These are phyloP conservation scores for Alternaria brassicicola DNA, from an alignment of 2,329 filamentous ascomycete species.

Conservation along the genomic window DNA sequence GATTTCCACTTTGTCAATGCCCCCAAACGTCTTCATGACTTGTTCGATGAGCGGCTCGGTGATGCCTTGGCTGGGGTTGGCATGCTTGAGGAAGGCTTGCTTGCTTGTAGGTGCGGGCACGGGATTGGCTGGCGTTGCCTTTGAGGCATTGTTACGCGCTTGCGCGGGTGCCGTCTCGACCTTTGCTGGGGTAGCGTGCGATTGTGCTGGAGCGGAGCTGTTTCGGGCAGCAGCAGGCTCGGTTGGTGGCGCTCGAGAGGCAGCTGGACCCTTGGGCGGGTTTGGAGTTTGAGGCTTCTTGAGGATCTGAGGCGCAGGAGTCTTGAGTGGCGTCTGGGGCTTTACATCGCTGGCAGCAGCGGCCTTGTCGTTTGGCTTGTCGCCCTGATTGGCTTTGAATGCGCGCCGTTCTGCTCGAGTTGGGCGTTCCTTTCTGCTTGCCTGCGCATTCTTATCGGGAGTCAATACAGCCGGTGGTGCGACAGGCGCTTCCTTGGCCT, in stretches of 20 bases:
- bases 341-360: conserved; percentile 29
- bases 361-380: conserved; percentile 42
- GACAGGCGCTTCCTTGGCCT: conserved; percentile 35
- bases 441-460: conserved; percentile 36
- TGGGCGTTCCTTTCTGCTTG: conserved; percentile 48
- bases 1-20: conserved; percentile 81
- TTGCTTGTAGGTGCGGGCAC: conserved; percentile 49
- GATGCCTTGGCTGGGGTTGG: conserved; percentile 86
- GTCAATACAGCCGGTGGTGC: conserved; percentile 19
- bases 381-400: conserved; percentile 44
- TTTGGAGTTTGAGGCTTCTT: conserved; percentile 46
- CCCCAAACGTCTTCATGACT: conserved; percentile 75
- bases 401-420: conserved; percentile 48
- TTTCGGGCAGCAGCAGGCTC: conserved; percentile 37
- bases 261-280: conserved; percentile 40
- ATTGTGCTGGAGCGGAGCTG: conserved; percentile 20
- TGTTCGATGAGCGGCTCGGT: conserved; percentile 80
- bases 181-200: conserved; percentile 24
- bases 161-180: conserved; percentile 20
- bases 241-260: conserved; percentile 36
- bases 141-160: conserved; percentile 4
- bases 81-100: conserved; percentile 63
- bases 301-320: conserved; percentile 45
- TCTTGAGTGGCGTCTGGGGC: conserved; percentile 32
- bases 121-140: conserved; percentile 22